These are phyloP conservation scores for Candida lessepsii DNA, from an alignment of 805 yeast genomes.

Conservation along the genomic window DNA sequence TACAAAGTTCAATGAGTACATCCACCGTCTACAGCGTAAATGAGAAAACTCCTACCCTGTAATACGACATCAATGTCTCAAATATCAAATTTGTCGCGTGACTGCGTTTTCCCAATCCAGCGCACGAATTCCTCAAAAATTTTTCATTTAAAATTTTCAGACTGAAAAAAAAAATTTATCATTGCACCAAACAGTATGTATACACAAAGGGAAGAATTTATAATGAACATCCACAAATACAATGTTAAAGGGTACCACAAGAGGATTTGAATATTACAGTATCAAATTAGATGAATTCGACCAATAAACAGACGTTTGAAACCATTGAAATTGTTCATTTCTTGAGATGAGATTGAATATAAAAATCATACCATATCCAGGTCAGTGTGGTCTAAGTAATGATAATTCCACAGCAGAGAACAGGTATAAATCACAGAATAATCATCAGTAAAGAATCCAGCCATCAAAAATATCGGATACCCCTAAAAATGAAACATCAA, in stretches of 20 bases:
- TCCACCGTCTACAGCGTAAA: too few species aligned
- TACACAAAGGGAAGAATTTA: not conserved
- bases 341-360: slow-evolving; percentile 1
- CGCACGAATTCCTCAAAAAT: slow-evolving; percentile 4
- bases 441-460: too few species aligned
- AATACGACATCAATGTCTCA: too few species aligned
- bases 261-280: not conserved
- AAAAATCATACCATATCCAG: too few species aligned
- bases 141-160: slow-evolving; percentile 7
- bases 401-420: too few species aligned
- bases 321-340: not conserved
- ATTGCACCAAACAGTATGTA: slow-evolving; percentile 8
- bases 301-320: not conserved
- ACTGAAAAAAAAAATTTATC: slow-evolving; percentile 7
- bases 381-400: too few species aligned
- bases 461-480: too few species aligned
- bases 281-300: not conserved
- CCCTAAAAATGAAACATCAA: too few species aligned
- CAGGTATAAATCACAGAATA: too few species aligned
- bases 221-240: not conserved
- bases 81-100: too few species aligned
- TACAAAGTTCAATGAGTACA: too few species aligned
- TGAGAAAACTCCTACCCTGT: too few species aligned
- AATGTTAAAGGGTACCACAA: not conserved
- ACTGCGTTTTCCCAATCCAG: slow-evolving; percentile 5